Conservation (phyloP, 345 rosid genomes). For the Combretum micranthum region DNA sequence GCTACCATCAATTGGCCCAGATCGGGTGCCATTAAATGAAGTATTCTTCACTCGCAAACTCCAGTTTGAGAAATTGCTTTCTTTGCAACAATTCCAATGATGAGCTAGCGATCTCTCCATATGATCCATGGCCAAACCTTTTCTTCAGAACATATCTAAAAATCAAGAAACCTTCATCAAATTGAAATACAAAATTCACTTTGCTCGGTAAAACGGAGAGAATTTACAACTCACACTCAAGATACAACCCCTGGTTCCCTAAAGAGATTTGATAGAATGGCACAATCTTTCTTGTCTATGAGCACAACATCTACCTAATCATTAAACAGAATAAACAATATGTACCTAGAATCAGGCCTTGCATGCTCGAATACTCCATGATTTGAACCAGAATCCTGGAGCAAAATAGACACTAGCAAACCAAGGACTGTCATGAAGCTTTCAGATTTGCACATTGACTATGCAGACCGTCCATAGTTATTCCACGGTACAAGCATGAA, state of each 20-base stretch:
- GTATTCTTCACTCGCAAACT: conserved; percentile 28
- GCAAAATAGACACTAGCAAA: conserved; percentile 78
- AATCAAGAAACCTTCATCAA: conserved; percentile 11
- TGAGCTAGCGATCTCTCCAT: conserved; percentile 92
- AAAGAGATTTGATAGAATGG: background rate
- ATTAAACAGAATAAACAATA: conserved; percentile 6
- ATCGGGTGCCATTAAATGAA: conserved; percentile 27
- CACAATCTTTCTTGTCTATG: background rate
- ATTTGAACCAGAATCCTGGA: conserved; percentile 54
- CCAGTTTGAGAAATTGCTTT: conserved; percentile 35
- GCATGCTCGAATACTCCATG: conserved; percentile 45
- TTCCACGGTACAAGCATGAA: conserved; percentile 52
- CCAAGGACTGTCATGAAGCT: conserved; percentile 72
- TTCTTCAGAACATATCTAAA: conserved; percentile 74
- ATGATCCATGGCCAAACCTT: conserved; percentile 85
- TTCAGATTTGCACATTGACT: conserved; percentile 66
- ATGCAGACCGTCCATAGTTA: conserved; percentile 38
- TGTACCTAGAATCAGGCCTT: conserved; percentile 59
- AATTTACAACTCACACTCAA: background rate
- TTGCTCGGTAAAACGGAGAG: no score
- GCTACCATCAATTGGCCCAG: conserved; percentile 20
- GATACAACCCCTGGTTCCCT: no score
- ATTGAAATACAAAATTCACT: background rate
- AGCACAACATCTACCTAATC: background rate
- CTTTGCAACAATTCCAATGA: conserved; percentile 70